Base-by-base conservation (phyloP, 2,329 filamentous ascomycete genomes). In the Fusarium sp. region DNA sequence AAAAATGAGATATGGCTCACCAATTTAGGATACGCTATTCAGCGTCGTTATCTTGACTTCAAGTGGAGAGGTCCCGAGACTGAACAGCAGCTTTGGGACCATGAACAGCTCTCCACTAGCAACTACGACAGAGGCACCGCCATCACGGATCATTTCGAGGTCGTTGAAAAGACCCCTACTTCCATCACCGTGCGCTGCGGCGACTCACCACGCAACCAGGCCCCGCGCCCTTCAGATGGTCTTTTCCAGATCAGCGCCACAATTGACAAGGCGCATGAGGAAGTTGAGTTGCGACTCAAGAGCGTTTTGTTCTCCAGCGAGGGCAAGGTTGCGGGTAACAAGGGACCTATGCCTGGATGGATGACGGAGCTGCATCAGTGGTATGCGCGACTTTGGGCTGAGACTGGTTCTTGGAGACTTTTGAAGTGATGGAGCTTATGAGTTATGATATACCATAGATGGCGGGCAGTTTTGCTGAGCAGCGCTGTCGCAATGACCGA, bases 121-220 rank as follows among this genome's bases (percentile, higher is more conserved):
- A 83, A 73, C 13, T 93, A 93, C 76, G 86, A 89, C 23, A 83
- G 86, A 41, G 91, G 91, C 37, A 91, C 91, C 2, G 77, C 84
- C 42, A 87, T 93, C 62, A 91, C 89, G 6, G 90, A 93, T 77
- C 91, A 93, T 79, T 93, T 93, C 76, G 89, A 93, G 78, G 90
- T 93, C 0, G 82, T 93, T 2, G 87, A 90, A 57, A 91, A 91
- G 80, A 90, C 87, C 0, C 82, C 86, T 1, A 85, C 84, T 10
- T 82, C 85, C 14, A 90, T 93, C 64, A 84, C 89, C 2, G 85
- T 93, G 26, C 88, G 91, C 26, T 91, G 88, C 71, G 91, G 91
- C 18, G 91, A 90, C 68, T 88, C 88, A 4, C 91, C 91, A 1
- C 83, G 88, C 26, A 87, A 87, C 46, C 82, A 81, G 46, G 86